Evolutionary conservation across 1,284 basidiomycete genomes (phyloP).

Genomic region (Taiwanofungus camphoratus): DNA sequence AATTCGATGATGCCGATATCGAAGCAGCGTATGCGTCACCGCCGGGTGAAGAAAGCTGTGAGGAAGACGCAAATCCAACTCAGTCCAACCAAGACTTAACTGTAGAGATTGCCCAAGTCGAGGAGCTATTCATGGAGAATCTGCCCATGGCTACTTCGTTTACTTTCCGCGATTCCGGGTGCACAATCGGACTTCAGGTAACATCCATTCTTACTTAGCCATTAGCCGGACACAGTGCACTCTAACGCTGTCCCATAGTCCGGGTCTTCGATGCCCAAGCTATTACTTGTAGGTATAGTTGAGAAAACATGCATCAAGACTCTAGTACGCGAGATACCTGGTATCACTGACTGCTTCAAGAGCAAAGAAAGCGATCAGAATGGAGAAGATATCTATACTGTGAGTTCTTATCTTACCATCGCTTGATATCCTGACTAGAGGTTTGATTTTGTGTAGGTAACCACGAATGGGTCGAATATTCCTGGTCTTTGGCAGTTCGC

Average conservation of each 20-base stretch:
- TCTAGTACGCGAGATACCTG: slow-evolving; percentile 83
- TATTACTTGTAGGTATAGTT: slow-evolving; percentile 87
- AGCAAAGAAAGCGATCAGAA: slow-evolving; percentile 52
- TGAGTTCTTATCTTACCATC: slow-evolving; percentile 23
- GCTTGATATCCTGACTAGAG: neutral
- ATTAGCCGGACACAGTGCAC: neutral
- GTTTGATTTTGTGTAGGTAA: slow-evolving; percentile 40
- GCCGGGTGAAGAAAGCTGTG: slow-evolving; percentile 32
- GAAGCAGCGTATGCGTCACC: slow-evolving; percentile 63
- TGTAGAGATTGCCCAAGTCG: slow-evolving; percentile 39
- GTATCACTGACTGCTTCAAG: slow-evolving; percentile 81
- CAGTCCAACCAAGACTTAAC: slow-evolving; percentile 30
- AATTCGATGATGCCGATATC: slow-evolving; percentile 56
- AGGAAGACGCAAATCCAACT: slow-evolving; percentile 27
- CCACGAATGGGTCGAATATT: slow-evolving; percentile 91
- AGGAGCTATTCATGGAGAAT: slow-evolving; percentile 46
- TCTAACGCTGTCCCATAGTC: slow-evolving; percentile 39
- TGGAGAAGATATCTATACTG: slow-evolving; percentile 43
- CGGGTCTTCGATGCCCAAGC: slow-evolving; percentile 72
- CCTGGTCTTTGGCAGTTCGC: slow-evolving; percentile 88
- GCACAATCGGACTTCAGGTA: slow-evolving; percentile 80
- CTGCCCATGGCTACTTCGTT: slow-evolving; percentile 65
- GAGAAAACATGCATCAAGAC: slow-evolving; percentile 82
- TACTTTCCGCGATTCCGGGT: slow-evolving; percentile 68
- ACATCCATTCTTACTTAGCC: slow-evolving; percentile 22